A percentile compares a stretch with the other conserved stretches of the same genome.
Conservation (phyloP, 371 early-diverging fungal species). For the Zancudomyces culisetae region DNA sequence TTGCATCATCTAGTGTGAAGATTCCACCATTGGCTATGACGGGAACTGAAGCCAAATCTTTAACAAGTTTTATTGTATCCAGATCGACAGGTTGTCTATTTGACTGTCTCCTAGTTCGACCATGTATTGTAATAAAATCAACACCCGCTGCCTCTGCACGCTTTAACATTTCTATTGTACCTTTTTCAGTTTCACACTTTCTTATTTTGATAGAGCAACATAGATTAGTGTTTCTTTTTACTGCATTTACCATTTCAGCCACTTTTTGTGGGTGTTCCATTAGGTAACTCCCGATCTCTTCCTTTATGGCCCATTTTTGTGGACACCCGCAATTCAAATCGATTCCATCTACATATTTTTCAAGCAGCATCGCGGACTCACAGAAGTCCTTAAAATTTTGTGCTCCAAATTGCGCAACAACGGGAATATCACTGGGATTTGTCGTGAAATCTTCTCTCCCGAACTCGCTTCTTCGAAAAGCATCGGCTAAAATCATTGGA, state of each 20-base stretch:
- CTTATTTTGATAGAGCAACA: constrained; percentile 68
- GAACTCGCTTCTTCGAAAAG: constrained; percentile 62
- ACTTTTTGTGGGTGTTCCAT: constrained; percentile 64
- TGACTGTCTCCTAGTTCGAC: constrained; percentile 53
- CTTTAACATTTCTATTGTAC: constrained; percentile 58
- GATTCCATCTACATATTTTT: constrained; percentile 56
- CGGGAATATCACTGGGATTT: constrained; percentile 50
- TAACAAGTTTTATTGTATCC: constrained; percentile 50
- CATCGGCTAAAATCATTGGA: constrained; percentile 94
- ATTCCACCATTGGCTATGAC: constrained; percentile 69
- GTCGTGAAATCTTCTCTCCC: constrained; percentile 77
- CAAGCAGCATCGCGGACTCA: constrained; percentile 65
- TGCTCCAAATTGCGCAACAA: constrained; percentile 89
- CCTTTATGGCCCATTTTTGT: constrained; percentile 70
- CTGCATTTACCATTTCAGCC: constrained; percentile 56
- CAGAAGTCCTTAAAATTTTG: constrained; percentile 57
- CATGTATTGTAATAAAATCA: constrained; percentile 65
- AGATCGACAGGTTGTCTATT: constrained; percentile 53
- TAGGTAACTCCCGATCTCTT: constrained; percentile 52
- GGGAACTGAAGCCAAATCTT: constrained; percentile 47
- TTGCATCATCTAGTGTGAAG: constrained; percentile 43
- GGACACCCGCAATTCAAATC: constrained; percentile 83
- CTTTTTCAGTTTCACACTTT: constrained; percentile 47
- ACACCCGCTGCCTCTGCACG: constrained; percentile 55
- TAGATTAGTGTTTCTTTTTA: constrained; percentile 38